These are phyloP conservation scores for Silene uniflora DNA, from an alignment of 148 eudicot species.

Conservation along the genomic window DNA sequence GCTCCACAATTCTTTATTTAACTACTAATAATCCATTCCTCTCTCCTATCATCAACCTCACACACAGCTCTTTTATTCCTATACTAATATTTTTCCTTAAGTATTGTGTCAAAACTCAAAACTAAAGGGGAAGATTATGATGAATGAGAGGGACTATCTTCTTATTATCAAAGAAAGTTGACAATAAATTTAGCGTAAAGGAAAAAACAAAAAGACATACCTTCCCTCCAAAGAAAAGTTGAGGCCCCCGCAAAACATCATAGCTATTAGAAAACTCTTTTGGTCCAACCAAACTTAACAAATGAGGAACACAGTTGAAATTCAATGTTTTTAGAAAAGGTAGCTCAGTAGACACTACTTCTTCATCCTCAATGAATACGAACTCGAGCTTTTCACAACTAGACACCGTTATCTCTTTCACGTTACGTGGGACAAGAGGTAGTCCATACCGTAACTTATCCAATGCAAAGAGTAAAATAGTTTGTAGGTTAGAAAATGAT, in stretches of 20 bases:
- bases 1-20: no score
- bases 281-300: not conserved
- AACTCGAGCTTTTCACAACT: not conserved
- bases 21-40: no score
- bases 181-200: slow-evolving; percentile 16
- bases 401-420: not conserved
- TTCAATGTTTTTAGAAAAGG: not conserved
- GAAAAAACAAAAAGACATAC: slow-evolving; percentile 22
- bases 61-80: no score
- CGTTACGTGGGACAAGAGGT: no score
- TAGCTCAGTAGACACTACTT: not conserved
- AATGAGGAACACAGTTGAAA: no score
- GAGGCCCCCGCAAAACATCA: not conserved
- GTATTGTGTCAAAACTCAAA: no score
- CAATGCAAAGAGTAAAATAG: not conserved
- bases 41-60: no score
- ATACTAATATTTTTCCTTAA: no score
- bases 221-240: not conserved
- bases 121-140: no score
- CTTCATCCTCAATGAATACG: not conserved
- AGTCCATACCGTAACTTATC: not conserved
- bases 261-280: no score
- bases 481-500: not conserved
- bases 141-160: no score
- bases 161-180: no score